Percentiles rank a stretch among this genome's conserved stretches.
phyloP scores from a whole-genome alignment of 2,329 filamentous ascomycete species.

The Parastagonospora avenae region DNA sequence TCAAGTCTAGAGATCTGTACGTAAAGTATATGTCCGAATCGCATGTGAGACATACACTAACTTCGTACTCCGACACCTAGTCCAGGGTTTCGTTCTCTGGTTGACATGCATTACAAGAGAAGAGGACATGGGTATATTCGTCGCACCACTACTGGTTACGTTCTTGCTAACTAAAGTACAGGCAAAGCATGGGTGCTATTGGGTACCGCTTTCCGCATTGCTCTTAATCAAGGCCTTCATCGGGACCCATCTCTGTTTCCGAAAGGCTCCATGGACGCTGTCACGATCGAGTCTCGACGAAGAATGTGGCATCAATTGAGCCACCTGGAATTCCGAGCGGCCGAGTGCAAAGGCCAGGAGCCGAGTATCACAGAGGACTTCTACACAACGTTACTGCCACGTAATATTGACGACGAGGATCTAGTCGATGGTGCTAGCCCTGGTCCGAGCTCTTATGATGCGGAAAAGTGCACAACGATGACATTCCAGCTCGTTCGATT shows the following conservation, averaged over 20 bases:
- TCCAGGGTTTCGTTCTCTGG: conserved; percentile 46
- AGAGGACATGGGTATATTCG: conserved; percentile 44
- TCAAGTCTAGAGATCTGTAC: conserved; percentile 44
- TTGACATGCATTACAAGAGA: conserved; percentile 46
- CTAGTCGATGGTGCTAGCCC: conserved; percentile 44
- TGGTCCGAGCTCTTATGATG: conserved; percentile 36
- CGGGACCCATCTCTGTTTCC: conserved; percentile 46
- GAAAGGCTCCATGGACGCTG: conserved; percentile 41
- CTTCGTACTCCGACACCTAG: too few species aligned
- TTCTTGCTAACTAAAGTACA: conserved; percentile 11
- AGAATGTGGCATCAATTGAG: conserved; percentile 47
- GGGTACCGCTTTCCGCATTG: conserved; percentile 45
- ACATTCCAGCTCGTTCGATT: conserved; percentile 45
- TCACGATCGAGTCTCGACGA: conserved; percentile 46
- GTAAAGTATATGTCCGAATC: too few species aligned
- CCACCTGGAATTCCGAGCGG: conserved; percentile 45
- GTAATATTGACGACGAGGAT: conserved; percentile 48
- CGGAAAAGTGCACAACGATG: conserved; percentile 41
- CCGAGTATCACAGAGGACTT: conserved; percentile 45
- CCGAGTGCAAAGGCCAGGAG: conserved; percentile 48
- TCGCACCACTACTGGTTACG: background rate
- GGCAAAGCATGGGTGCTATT: conserved; percentile 47
- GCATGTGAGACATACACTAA: too few species aligned
- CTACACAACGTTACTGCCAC: conserved; percentile 45
- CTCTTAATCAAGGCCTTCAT: conserved; percentile 45